phyloP scores from a whole-genome alignment of 139 green algal genomes.

The Tetradesmus lagerheimii region DNA sequence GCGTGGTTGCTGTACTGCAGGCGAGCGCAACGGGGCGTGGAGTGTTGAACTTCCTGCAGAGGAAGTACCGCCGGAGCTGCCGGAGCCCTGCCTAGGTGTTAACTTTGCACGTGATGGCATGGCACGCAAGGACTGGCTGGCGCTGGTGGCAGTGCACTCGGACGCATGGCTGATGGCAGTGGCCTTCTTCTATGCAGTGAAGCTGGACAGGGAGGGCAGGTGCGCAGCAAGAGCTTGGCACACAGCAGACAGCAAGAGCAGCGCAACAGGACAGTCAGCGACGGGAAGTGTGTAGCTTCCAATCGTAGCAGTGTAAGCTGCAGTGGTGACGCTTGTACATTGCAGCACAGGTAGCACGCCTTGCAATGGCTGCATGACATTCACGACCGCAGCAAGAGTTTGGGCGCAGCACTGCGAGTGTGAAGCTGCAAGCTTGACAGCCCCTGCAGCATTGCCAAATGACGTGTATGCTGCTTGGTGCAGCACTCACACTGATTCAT shows the following conservation, averaged over 20 bases:
- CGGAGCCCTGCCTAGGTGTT: constrained; percentile 97
- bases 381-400: too few relatives aligned
- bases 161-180: constrained; percentile 97
- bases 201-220: constrained; percentile 87
- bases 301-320: too few relatives aligned
- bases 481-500: too few relatives aligned
- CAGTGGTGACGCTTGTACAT: too few relatives aligned
- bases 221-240: constrained; percentile 29
- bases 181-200: constrained; percentile 96
- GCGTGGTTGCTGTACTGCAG: constrained; percentile 57
- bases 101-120: constrained; percentile 99
- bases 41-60: constrained; percentile 93
- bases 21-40: constrained; percentile 88
- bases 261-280: too few relatives aligned
- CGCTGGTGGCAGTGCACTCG: constrained; percentile 96
- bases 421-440: too few relatives aligned
- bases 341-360: too few relatives aligned
- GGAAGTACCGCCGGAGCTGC: constrained; percentile 98
- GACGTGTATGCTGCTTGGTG: too few relatives aligned
- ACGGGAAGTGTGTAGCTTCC: background rate
- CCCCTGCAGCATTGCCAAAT: too few relatives aligned
- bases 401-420: too few relatives aligned
- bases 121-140: constrained; percentile 93
- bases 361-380: too few relatives aligned
- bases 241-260: background rate